Percentiles rank a stretch among this genome's conserved stretches.
These are phyloP conservation scores for Aspergillus bombycis DNA, from an alignment of 2,329 filamentous ascomycete species.

Conservation along the genomic window DNA sequence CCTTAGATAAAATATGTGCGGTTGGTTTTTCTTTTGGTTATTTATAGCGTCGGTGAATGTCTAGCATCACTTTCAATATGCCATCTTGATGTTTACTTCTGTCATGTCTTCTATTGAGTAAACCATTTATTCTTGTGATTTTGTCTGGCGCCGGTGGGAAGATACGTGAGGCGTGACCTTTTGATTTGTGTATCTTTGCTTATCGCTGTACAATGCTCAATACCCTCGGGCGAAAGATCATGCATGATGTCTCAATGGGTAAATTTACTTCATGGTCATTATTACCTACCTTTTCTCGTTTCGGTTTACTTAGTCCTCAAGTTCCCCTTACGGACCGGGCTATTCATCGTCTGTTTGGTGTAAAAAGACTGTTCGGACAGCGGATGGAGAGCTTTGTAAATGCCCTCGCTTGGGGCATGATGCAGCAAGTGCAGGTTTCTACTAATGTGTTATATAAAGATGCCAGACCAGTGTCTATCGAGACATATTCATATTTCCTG, in stretches of 20 bases:
- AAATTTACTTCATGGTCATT: constrained; percentile 19
- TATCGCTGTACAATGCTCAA: constrained; percentile 41
- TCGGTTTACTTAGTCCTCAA: not conserved
- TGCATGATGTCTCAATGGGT: constrained; percentile 27
- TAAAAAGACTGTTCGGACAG: not conserved
- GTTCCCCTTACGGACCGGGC: not conserved
- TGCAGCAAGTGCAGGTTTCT: not conserved
- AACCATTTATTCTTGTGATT: constrained; percentile 19
- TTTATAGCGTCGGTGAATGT: constrained; percentile 22
- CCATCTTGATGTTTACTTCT: constrained; percentile 22
- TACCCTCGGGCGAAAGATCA: constrained; percentile 36
- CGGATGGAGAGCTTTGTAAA: not conserved
- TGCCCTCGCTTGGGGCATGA: not conserved
- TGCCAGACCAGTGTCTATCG: not conserved
- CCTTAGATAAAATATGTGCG: constrained; percentile 14
- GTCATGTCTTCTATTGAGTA: constrained; percentile 29
- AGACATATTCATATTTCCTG: not conserved
- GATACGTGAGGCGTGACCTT: constrained; percentile 26
- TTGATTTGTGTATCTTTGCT: constrained; percentile 19
- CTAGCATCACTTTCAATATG: constrained; percentile 16
- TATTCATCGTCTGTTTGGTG: not conserved
- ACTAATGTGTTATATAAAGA: not conserved
- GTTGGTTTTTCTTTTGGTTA: constrained; percentile 20
- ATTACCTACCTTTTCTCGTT: not conserved
- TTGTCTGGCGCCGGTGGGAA: constrained; percentile 30